Base-by-base conservation (phyloP, 768 basidiomycete genomes). In the Agaricus sinodeliciosus region DNA sequence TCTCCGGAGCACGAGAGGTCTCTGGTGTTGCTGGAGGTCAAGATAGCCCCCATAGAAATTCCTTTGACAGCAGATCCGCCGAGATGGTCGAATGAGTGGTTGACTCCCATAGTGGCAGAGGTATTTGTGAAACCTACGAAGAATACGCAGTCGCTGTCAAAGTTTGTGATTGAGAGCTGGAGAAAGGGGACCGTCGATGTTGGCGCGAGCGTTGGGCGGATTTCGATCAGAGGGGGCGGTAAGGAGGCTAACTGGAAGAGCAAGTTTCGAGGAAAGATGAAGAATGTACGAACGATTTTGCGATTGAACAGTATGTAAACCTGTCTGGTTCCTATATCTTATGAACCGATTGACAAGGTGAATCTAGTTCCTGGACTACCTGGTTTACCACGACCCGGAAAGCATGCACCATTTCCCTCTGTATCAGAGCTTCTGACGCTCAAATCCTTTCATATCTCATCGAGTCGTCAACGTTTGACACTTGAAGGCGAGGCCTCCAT, bases 131-230 rank as follows among this genome's bases (percentile, higher is more conserved):
- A 64, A 52, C 83, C 84, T 5, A 81, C 81, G 2, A 64, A 71
- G 48, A 79, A 86, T 59, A 63, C 72, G 0, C 72, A 74, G 0
- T 65, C 70, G 0, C 59, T 87, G 9, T 49, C 70, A 2, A 66
- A 72, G 9, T 88, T 87, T 57, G 62, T 79, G 25, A 72, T 73
- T 42, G 73, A 82, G 25, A 74, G 78, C 16, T 90, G 87, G 87
- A 66, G 64, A 40, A 63, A 65, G 12, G 84, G 85, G 1, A 65
- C 61, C 4, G 66, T 82, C 49, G 68, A 70, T 41, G 66, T 84
- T 16, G 64, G 60, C 27, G 75, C 72, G 3, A 62, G 74, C 43
- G 67, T 81, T 16, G 70, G 68, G 2, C 59, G 69, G 26, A 75
- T 77, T 3, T 51, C 61, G 12, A 68, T 88, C 5, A 72, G 69